These are phyloP conservation scores for Russula ochroleuca DNA, from an alignment of 768 basidiomycete species.

Conservation along the genomic window DNA sequence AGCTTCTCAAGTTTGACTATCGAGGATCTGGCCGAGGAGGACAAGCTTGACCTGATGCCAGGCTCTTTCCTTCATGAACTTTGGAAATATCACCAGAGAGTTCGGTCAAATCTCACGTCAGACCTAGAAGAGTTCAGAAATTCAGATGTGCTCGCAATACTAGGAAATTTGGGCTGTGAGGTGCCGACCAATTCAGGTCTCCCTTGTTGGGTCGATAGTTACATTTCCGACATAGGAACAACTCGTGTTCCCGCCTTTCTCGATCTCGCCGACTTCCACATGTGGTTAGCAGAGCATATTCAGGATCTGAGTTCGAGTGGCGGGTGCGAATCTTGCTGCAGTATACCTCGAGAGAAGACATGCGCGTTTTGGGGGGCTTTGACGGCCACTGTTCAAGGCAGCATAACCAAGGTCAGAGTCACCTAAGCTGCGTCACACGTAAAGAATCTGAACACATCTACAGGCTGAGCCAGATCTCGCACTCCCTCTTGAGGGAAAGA, in stretches of 20 bases:
- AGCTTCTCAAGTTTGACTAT: background rate
- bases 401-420: too few species aligned
- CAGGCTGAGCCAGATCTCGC: too few species aligned
- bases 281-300: background rate
- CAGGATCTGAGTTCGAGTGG: too few species aligned
- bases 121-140: background rate
- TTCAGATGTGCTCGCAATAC: background rate
- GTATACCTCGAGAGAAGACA: too few species aligned
- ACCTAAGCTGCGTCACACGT: too few species aligned
- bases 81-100: background rate
- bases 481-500: background rate
- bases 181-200: background rate
- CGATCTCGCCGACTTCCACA: background rate
- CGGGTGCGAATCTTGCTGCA: too few species aligned
- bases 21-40: background rate
- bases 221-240: background rate
- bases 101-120: background rate
- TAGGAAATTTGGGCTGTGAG: too few species aligned
- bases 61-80: background rate
- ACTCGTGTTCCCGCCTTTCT: background rate
- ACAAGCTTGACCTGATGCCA: background rate
- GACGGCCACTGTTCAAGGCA: too few species aligned
- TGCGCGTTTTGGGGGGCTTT: too few species aligned
- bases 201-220: background rate
- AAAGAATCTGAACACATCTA: too few species aligned